A percentile compares a stretch with the other conserved stretches of the same genome.
Evolutionary conservation across 257 asterid genomes (phyloP).

Genomic region (Buddleja alternifolia): DNA sequence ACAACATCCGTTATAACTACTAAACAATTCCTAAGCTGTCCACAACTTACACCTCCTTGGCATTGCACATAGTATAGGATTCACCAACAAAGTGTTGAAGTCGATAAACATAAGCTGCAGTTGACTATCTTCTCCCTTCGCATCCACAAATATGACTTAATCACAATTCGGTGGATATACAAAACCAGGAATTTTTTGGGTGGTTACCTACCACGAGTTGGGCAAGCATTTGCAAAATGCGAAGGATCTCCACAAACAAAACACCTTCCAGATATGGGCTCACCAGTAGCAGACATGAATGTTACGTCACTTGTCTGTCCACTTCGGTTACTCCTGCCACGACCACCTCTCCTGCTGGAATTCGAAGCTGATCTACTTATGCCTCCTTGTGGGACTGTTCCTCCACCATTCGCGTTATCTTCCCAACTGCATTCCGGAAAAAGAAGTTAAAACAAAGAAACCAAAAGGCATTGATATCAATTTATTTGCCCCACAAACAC

Average conservation of each 20-base stretch:
- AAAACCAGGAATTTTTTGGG: neutral
- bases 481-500: neutral
- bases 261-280: conserved; percentile 82
- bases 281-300: conserved; percentile 91
- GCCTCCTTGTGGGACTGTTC: conserved; percentile 45
- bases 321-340: conserved; percentile 47
- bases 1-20: too few species aligned
- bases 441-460: neutral
- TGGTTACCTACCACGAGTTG: conserved; percentile 69
- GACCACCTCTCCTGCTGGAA: conserved; percentile 63
- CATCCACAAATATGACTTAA: too few species aligned
- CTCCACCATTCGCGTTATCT: conserved; percentile 54
- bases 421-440: conserved; percentile 75
- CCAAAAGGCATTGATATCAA: neutral
- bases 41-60: too few species aligned
- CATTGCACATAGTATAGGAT: too few species aligned
- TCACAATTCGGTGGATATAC: too few species aligned
- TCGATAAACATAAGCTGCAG: too few species aligned
- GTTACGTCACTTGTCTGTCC: conserved; percentile 46
- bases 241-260: conserved; percentile 93
- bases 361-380: conserved; percentile 43
- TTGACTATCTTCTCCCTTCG: too few species aligned
- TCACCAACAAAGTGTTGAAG: too few species aligned
- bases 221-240: conserved; percentile 85
- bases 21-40: too few species aligned